These are phyloP conservation scores for Pleoardoris graminearum DNA, from an alignment of 2,329 filamentous ascomycete genomes.

Conservation along the genomic window DNA sequence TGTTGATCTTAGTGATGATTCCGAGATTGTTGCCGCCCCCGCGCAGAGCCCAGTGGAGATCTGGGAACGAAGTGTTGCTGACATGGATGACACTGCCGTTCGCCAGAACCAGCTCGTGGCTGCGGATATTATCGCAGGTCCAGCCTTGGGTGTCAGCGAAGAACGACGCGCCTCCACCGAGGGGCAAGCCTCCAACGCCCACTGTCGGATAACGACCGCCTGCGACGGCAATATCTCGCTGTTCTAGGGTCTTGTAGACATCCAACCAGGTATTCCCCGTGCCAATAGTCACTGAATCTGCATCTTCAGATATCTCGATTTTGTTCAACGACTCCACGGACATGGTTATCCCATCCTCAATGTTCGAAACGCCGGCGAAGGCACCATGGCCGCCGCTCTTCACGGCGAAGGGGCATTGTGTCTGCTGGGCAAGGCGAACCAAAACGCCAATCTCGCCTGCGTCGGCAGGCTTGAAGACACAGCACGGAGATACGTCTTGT, in stretches of 20 bases:
- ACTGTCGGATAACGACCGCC: neutral
- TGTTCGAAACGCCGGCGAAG: neutral
- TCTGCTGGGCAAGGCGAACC: neutral
- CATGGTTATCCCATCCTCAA: neutral
- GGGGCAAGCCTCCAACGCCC: neutral
- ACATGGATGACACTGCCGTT: slow-evolving; percentile 12
- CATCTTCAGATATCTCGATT: no score
- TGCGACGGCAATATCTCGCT: neutral
- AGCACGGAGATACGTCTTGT: no score
- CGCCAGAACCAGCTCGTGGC: slow-evolving; percentile 28
- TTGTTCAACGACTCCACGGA: neutral
- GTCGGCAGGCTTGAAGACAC: neutral
- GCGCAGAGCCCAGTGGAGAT: neutral
- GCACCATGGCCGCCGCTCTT: slow-evolving; percentile 1
- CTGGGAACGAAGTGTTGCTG: neutral
- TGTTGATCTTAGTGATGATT: slow-evolving; percentile 21
- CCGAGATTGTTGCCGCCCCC: neutral
- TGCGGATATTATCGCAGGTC: slow-evolving; percentile 30
- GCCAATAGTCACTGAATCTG: neutral
- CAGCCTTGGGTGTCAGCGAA: neutral
- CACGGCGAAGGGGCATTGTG: neutral
- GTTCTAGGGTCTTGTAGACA: neutral
- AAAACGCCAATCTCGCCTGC: neutral
- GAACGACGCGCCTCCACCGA: neutral
- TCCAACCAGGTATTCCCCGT: neutral